A percentile compares a stretch with the other conserved stretches of the same genome.
These are phyloP conservation scores for Moringa oleifera DNA, from an alignment of 345 rosid genomes.

Conservation along the genomic window DNA sequence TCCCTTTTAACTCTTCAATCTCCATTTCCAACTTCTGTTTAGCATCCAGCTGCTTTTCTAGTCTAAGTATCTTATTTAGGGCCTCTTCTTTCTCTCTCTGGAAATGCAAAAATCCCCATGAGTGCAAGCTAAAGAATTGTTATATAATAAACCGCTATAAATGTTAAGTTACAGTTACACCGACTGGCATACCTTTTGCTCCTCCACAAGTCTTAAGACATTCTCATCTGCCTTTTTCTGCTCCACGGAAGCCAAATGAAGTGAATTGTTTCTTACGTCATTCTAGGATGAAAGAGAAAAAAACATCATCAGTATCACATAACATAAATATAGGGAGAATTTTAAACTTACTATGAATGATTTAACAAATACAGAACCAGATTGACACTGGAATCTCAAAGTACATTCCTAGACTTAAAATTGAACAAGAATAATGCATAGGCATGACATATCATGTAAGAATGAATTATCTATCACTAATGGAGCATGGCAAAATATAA, in stretches of 20 bases:
- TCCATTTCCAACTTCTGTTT: conserved; percentile 87
- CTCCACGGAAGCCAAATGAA: conserved; percentile 73
- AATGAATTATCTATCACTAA: not conserved
- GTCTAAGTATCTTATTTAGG: conserved; percentile 47
- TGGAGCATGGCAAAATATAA: not conserved
- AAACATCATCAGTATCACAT: conserved; percentile 14
- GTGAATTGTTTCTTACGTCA: conserved; percentile 50
- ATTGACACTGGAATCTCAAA: not conserved
- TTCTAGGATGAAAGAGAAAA: conserved; percentile 37
- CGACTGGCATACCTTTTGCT: conserved; percentile 49
- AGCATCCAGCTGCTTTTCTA: conserved; percentile 59
- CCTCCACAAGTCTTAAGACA: conserved; percentile 65
- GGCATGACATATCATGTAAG: not conserved
- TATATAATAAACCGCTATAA: not conserved
- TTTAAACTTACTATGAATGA: no score
- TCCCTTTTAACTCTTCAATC: conserved; percentile 79
- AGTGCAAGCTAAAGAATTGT: not conserved
- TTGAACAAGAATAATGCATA: not conserved
- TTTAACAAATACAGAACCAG: no score
- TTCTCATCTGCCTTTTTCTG: conserved; percentile 74
- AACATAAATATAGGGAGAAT: not conserved
- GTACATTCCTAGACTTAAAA: not conserved
- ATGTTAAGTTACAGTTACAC: not conserved
- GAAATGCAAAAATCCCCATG: conserved; percentile 12
- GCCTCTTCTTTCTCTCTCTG: conserved; percentile 83